These are phyloP conservation scores for Rhizopogon salebrosus DNA, from an alignment of 768 basidiomycete species.

Conservation along the genomic window DNA sequence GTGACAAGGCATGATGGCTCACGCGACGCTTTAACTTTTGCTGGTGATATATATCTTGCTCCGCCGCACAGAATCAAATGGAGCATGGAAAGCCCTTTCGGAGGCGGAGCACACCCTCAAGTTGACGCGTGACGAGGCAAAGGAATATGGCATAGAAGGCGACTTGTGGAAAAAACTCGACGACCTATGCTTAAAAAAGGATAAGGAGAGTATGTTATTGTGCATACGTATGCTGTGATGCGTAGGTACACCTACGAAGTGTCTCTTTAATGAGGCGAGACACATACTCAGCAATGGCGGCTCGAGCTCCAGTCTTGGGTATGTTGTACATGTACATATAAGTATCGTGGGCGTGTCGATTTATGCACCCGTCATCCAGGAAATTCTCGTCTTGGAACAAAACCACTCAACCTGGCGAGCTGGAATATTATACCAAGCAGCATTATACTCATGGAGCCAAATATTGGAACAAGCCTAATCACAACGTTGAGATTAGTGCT, in stretches of 20 bases:
- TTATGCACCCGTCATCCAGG: slow-evolving; percentile 34
- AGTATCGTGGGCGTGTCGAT: background rate
- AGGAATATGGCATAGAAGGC: slow-evolving; percentile 70
- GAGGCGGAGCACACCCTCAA: slow-evolving; percentile 61
- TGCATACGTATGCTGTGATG: background rate
- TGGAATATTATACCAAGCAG: slow-evolving; percentile 78
- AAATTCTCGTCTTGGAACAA: slow-evolving; percentile 78
- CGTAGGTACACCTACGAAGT: slow-evolving; percentile 88
- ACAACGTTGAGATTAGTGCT: slow-evolving; percentile 66
- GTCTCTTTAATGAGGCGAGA: slow-evolving; percentile 81
- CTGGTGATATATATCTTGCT: slow-evolving; percentile 29
- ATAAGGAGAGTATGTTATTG: slow-evolving; percentile 81
- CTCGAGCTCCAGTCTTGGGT: slow-evolving; percentile 78
- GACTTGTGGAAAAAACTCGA: slow-evolving; percentile 99
- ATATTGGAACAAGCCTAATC: slow-evolving; percentile 96
- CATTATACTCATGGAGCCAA: slow-evolving; percentile 78
- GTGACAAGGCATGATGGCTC: slow-evolving; percentile 47
- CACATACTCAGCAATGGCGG: slow-evolving; percentile 88
- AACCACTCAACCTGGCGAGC: slow-evolving; percentile 51
- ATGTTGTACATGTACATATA: slow-evolving; percentile 23
- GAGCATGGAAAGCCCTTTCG: slow-evolving; percentile 55
- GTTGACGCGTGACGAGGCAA: slow-evolving; percentile 44
- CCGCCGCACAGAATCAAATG: slow-evolving; percentile 47
- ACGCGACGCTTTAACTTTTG: slow-evolving; percentile 30
- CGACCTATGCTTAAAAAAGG: slow-evolving; percentile 69